phyloP scores from a whole-genome alignment of 1,139 yeast species.

The Hanseniaspora gamundiae region DNA sequence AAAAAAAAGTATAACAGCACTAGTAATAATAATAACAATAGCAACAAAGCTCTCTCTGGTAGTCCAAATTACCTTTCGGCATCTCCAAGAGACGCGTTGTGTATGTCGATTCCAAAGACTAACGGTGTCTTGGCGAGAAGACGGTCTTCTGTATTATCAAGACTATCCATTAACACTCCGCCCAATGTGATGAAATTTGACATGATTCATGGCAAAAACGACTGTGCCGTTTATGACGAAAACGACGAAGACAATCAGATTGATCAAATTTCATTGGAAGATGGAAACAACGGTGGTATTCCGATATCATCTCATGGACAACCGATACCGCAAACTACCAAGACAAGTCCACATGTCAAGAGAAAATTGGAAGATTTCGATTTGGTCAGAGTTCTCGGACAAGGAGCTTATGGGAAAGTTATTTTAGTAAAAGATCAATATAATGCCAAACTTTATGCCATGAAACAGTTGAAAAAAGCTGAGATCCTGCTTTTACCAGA shows the following conservation, averaged over 20 bases:
- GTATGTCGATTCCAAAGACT: not conserved
- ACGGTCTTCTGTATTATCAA: slow-evolving; percentile 21
- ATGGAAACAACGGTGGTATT: not conserved
- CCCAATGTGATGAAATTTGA: slow-evolving; percentile 17
- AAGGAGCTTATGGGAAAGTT: slow-evolving; percentile 89
- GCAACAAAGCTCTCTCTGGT: too few species aligned
- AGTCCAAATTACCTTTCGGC: too few species aligned
- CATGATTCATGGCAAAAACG: slow-evolving; percentile 8
- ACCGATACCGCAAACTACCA: too few species aligned
- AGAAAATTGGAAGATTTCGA: slow-evolving; percentile 49
- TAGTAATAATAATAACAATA: too few species aligned
- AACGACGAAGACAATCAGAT: not conserved
- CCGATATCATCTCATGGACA: too few species aligned
- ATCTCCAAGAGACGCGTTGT: not conserved
- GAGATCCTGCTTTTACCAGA: slow-evolving; percentile 37
- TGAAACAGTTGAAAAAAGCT: slow-evolving; percentile 79
- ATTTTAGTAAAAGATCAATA: slow-evolving; percentile 55
- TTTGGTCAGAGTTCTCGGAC: slow-evolving; percentile 72
- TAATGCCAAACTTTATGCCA: slow-evolving; percentile 70
- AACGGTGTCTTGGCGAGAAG: slow-evolving; percentile 12
- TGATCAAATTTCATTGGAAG: not conserved
- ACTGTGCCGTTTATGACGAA: not conserved
- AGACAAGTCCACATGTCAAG: too few species aligned
- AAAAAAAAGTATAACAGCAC: too few species aligned
- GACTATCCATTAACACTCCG: slow-evolving; percentile 20